Evolutionary conservation across 306 rosid species (phyloP), one percentile per base, ranked within the genome.

Genomic region (Nissolia schottii): DNA sequence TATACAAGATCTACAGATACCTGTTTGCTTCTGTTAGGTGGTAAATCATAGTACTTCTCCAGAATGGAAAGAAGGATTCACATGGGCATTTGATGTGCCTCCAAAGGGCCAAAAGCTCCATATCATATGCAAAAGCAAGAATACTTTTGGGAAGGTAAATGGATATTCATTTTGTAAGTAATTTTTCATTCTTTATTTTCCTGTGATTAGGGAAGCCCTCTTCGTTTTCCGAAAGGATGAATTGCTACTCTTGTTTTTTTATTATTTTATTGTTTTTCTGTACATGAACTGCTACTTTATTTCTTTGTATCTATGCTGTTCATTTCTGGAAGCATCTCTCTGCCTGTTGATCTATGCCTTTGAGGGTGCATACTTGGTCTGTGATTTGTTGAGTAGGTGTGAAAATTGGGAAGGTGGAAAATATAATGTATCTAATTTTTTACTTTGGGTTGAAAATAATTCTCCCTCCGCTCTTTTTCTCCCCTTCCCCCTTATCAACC

Each of bases 11-110:
- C n/a, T 64, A 78, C 78, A 6, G 25, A 67, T 50, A 25, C 50
- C 61, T 13, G 62, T 76, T 54, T 77, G 60, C 64, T 60, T 59
- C 66, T 79, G 11, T 63, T 73, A 94, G 98, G 95, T 94, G 2
- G 93, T 94, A 78, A 90, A 83, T 86, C 97, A 87, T 59, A 87
- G 87, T 79, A 85, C 84, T 35, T 87, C 91, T 45, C 98, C 98
- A 14, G 98, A 94, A 79, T 94, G 98, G 98, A 85, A 94, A 76
- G 98, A 94, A 91, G 96, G 98, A 23, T 94, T 94, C 87, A 89
- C 92, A 0, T 94, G 98, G 98, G 97, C 87, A 48, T 94, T 91
- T 71, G 97, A 94, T 71, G 95, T 89, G 32, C 98, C 98, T 77
- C 97, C 97, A 22, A 94, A 91, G 85, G 97, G 98, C 77, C 98